Percentiles rank a stretch among this genome's conserved stretches.
Conservation (phyloP, 495 filamentous ascomycete genomes). For the Emericellopsis terricola region DNA sequence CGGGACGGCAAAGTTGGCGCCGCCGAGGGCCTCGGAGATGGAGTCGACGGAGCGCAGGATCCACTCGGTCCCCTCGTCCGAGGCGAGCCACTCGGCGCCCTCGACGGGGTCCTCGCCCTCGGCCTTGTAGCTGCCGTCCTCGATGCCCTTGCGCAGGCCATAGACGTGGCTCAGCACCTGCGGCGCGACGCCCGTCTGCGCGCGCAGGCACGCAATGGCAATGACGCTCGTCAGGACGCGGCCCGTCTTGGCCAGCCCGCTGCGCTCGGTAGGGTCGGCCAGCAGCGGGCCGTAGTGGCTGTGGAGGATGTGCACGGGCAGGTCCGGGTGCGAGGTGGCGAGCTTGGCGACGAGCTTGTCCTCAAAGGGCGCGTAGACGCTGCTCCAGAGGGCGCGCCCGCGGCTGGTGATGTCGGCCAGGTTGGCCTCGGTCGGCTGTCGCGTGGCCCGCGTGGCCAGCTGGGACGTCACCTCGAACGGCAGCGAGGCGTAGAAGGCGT, state of each 20-base stretch:
- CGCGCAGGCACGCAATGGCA: conserved; percentile 48
- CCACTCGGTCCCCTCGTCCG: conserved; percentile 58
- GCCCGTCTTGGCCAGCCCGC: conserved; percentile 30
- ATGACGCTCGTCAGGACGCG: conserved; percentile 47
- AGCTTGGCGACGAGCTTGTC: conserved; percentile 47
- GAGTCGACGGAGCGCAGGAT: conserved; percentile 48
- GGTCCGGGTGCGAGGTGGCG: conserved; percentile 50
- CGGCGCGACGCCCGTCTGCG: conserved; percentile 62
- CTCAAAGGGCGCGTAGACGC: conserved; percentile 55
- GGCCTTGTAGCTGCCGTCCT: conserved; percentile 39
- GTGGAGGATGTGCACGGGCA: conserved; percentile 59
- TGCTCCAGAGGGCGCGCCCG: conserved; percentile 47
- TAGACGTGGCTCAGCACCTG: conserved; percentile 64
- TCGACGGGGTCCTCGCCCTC: conserved; percentile 21
- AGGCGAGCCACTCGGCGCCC: conserved; percentile 34
- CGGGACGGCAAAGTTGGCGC: conserved; percentile 39
- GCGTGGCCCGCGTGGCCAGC: conserved; percentile 31
- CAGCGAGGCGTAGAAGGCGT: conserved; percentile 40
- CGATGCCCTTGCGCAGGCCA: conserved; percentile 51
- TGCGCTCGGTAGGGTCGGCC: conserved; percentile 31
- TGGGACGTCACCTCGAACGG: conserved; percentile 24
- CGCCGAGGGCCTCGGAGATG: conserved; percentile 44
- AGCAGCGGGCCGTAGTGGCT: conserved; percentile 53
- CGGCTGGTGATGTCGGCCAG: conserved; percentile 31
- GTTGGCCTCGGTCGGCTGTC: conserved; percentile 26